A percentile compares a stretch with the other conserved stretches of the same genome.
Conservation (phyloP, 225 moss, liverwort and hornwort genomes). For the Pseudisothecium myosuroides region DNA sequence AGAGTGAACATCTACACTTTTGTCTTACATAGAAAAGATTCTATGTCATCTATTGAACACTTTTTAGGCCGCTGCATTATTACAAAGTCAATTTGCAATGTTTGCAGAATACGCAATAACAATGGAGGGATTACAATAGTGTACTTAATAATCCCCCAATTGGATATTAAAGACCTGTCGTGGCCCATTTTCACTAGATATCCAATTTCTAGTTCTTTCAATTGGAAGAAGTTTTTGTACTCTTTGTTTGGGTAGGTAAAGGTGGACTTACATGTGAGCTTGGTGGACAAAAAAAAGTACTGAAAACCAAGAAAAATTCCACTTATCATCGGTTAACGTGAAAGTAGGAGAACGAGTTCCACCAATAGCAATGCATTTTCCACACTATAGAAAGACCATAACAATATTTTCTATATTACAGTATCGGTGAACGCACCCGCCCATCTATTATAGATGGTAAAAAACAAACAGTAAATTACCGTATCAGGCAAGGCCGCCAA, state of each 20-base stretch:
- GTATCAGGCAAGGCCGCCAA: not conserved
- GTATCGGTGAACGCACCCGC: rapidly evolving
- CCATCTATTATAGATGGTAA: no score
- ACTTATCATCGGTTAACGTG: rapidly evolving
- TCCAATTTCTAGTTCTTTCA: not conserved
- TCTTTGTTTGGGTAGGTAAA: no score
- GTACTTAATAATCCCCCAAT: rapidly evolving
- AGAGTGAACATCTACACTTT: not conserved
- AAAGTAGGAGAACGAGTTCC: not conserved
- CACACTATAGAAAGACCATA: not conserved
- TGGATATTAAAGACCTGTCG: rapidly evolving
- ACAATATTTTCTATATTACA: not conserved
- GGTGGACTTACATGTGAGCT: not conserved
- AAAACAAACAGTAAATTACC: not conserved
- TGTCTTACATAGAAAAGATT: not conserved
- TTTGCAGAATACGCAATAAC: not conserved
- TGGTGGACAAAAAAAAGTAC: not conserved
- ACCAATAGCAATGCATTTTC: not conserved
- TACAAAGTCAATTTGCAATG: rapidly evolving
- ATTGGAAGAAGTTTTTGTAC: not conserved
- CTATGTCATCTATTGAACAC: rapidly evolving
- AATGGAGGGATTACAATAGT: not conserved
- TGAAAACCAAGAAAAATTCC: not conserved
- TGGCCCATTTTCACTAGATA: rapidly evolving
- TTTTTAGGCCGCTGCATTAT: rapidly evolving